Percentiles rank a stretch among this genome's conserved stretches.
These are phyloP conservation scores for Penicillium sp. DNA, from an alignment of 2,329 filamentous ascomycete genomes.

Conservation along the genomic window DNA sequence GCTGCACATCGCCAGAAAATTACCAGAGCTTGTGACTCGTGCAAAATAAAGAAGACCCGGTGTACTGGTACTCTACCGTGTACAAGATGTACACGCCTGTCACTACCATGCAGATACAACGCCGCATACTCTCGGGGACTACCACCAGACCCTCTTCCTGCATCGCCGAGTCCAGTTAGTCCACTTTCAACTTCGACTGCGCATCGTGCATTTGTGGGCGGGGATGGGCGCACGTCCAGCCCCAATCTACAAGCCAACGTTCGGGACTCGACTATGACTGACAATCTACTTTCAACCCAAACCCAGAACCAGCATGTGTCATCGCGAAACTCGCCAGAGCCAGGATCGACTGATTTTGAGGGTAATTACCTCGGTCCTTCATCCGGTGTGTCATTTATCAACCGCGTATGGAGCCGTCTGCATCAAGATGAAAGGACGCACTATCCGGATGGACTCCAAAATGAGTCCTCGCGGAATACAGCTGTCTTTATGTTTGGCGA, in stretches of 20 bases:
- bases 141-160: conserved; percentile 31
- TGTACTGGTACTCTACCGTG: conserved; percentile 39
- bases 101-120: conserved; percentile 34
- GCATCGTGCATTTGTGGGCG: neutral
- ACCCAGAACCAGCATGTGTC: conserved; percentile 14
- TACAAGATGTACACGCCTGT: conserved; percentile 31
- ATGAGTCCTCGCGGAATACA: conserved; percentile 40
- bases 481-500: conserved; percentile 51
- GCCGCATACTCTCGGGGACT: conserved; percentile 37
- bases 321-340: conserved; percentile 43
- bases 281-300: neutral
- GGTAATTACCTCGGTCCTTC: conserved; percentile 57
- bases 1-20: conserved; percentile 32
- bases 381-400: conserved; percentile 54
- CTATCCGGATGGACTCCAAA: conserved; percentile 26
- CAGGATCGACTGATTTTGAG: conserved; percentile 49
- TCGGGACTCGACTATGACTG: neutral
- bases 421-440: conserved; percentile 50
- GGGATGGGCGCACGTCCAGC: neutral
- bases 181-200: neutral
- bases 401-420: conserved; percentile 66
- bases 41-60: conserved; percentile 38
- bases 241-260: conserved; percentile 2
- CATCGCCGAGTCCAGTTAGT: conserved; percentile 2
- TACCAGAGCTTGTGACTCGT: conserved; percentile 38